Evolutionary conservation across 495 filamentous ascomycete genomes (phyloP).

Genomic region (Podospora pseudopauciseta): DNA sequence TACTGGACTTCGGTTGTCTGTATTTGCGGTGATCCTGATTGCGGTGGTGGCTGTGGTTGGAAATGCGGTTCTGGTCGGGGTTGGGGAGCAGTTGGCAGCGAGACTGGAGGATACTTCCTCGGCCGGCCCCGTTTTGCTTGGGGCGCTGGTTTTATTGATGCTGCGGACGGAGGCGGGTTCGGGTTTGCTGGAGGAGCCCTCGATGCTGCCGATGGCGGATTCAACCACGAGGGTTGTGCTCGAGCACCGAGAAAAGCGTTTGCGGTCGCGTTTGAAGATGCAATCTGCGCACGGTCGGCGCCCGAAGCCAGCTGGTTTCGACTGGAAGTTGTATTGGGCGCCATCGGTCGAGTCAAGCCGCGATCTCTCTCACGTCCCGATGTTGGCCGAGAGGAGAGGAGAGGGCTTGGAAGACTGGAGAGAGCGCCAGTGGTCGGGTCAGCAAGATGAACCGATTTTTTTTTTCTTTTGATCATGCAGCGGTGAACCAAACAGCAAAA

Average conservation of each 20-base stretch:
- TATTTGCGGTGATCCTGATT: neutral
- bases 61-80: neutral
- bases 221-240: conserved; percentile 65
- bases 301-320: neutral
- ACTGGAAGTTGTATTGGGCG: neutral
- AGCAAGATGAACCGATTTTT: neutral
- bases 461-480: neutral
- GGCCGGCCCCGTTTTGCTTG: conserved; percentile 16
- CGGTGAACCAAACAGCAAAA: neutral
- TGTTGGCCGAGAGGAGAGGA: neutral
- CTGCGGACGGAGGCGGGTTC: conserved; percentile 10
- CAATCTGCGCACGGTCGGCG: conserved; percentile 42
- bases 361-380: neutral
- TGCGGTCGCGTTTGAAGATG: conserved; percentile 66
- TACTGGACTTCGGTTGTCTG: neutral
- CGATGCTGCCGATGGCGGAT: conserved; percentile 13
- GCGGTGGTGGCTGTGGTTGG: neutral
- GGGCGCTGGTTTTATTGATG: conserved; percentile 7
- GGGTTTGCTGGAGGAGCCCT: neutral
- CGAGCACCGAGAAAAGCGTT: conserved; percentile 61
- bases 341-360: neutral
- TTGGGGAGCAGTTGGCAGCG: neutral
- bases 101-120: neutral
- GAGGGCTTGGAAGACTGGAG: neutral
- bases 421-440: neutral